Evolutionary conservation across 768 basidiomycete species (phyloP).

Genomic region (Coprinopsis strossmayeri): DNA sequence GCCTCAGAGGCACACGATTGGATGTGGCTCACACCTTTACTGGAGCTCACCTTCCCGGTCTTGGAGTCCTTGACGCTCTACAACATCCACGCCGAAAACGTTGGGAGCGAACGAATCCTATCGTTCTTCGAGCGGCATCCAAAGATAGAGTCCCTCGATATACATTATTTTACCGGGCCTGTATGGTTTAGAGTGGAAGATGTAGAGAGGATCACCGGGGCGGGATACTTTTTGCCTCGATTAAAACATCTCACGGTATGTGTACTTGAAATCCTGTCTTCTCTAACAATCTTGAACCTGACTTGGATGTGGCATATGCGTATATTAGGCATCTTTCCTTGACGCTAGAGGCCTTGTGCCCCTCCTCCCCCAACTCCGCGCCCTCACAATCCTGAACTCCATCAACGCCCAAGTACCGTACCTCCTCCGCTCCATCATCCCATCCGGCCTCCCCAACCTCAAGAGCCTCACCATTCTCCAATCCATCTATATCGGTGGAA

Average conservation of each 20-base stretch:
- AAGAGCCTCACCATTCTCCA: constrained; percentile 13
- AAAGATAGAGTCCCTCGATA: not conserved
- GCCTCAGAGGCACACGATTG: not conserved
- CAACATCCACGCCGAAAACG: not conserved
- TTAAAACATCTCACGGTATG: not conserved
- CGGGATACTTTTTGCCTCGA: not conserved
- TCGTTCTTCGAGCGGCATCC: not conserved
- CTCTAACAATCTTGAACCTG: too few species aligned
- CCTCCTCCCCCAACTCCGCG: constrained; percentile 9
- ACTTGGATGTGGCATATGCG: too few species aligned
- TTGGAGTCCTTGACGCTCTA: not conserved
- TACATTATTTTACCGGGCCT: not conserved
- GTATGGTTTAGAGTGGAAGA: too few species aligned
- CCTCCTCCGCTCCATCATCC: constrained; percentile 13
- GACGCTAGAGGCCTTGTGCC: constrained; percentile 7
- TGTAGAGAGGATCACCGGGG: not conserved
- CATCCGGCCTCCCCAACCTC: constrained; percentile 13
- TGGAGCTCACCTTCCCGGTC: not conserved
- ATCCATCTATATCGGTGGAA: not conserved
- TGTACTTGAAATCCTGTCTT: too few species aligned
- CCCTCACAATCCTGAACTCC: constrained; percentile 7
- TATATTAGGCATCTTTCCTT: constrained; percentile 10
- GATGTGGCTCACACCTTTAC: not conserved
- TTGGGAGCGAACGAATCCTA: not conserved
- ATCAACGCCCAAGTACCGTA: constrained; percentile 16